Percentiles rank a stretch among this genome's conserved stretches.
phyloP scores from a whole-genome alignment of 2,329 filamentous ascomycete genomes.

The Diaporthe ilicicola region DNA sequence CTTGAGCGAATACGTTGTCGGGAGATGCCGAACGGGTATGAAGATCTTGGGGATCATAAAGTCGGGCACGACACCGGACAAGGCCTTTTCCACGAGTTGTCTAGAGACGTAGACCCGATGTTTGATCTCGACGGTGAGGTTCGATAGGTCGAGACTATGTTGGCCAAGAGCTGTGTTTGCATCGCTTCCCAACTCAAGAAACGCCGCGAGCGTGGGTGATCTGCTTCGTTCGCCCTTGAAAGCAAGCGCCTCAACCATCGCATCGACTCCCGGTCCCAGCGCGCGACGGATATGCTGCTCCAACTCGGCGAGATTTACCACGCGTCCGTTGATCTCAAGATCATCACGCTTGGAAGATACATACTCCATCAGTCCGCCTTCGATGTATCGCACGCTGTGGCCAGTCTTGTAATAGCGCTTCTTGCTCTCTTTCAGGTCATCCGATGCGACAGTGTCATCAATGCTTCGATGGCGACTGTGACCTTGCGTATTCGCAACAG shows the following conservation, averaged over 20 bases:
- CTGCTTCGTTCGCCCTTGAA: conserved; percentile 51
- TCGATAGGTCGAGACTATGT: conserved; percentile 46
- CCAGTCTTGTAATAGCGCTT: conserved; percentile 58
- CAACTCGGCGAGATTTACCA: conserved; percentile 52
- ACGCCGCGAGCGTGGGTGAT: conserved; percentile 54
- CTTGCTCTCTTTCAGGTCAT: conserved; percentile 40
- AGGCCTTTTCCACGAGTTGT: conserved; percentile 51
- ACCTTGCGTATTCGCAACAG: conserved; percentile 29
- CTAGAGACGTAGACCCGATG: conserved; percentile 54
- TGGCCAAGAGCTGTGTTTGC: conserved; percentile 43
- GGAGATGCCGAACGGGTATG: conserved; percentile 57
- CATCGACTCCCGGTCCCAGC: conserved; percentile 56
- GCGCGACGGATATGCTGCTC: conserved; percentile 57
- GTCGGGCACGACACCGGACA: conserved; percentile 49
- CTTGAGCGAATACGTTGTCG: conserved; percentile 59
- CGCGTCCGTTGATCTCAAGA: conserved; percentile 48
- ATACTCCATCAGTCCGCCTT: conserved; percentile 58
- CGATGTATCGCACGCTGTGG: conserved; percentile 58
- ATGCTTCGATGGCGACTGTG: conserved; percentile 37
- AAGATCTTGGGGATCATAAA: conserved; percentile 58
- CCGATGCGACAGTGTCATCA: conserved; percentile 28
- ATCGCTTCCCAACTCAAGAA: conserved; percentile 56
- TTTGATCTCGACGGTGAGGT: conserved; percentile 49
- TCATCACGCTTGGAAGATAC: conserved; percentile 54
- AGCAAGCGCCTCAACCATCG: conserved; percentile 56